Base-by-base conservation (phyloP, 192 early-diverging fungal species). In the Lunasporangiospora selenospora region DNA sequence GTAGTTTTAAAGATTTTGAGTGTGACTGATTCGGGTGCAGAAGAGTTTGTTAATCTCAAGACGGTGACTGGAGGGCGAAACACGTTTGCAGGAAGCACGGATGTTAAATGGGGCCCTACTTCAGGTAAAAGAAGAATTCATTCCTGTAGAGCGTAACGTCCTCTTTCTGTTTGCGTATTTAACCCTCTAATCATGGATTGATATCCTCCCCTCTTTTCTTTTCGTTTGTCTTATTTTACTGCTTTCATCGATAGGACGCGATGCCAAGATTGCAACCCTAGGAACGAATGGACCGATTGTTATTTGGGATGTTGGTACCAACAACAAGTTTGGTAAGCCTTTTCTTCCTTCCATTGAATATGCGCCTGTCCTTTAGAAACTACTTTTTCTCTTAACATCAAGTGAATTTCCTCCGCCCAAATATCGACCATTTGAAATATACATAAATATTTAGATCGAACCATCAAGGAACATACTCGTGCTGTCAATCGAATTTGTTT, bases 401-500 rank as follows among this genome's bases (percentile, higher is more conserved):
- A 15, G 19, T 53, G 19, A 10, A 21, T 18, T n/a, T 33, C 38
- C 23, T 3, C 38, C 19, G 11, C 21, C 4, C 9, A 6, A 15
- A 13, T 6, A n/a, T 33, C 24, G 18, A n/a, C n/a, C n/a, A n/a
- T n/a, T n/a, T n/a, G n/a, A n/a, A n/a, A 58, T 29, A 26, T 53
- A 32, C 11, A 18, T 29, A 10, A 15, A 36, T 8, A 11, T 21
- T 32, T 85, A 85, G 91, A 89, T 33, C 52, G 86, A 23, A 75
- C 83, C 3, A 83, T 94, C 42, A 85, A 75, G 16, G 92, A 90
- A 44, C 92, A 93, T 60, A 59, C 80, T 7, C 83, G 88, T 53
- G 83, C 84, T 7, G 90, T 95, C 9, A 90, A 92, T 78, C 75
- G 89, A n/a, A 83, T 95, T 41, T 88, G 80, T 19, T 91, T 95